These are phyloP conservation scores for Hypoxylon sp. DNA, from an alignment of 2,329 filamentous ascomycete genomes.

Conservation along the genomic window DNA sequence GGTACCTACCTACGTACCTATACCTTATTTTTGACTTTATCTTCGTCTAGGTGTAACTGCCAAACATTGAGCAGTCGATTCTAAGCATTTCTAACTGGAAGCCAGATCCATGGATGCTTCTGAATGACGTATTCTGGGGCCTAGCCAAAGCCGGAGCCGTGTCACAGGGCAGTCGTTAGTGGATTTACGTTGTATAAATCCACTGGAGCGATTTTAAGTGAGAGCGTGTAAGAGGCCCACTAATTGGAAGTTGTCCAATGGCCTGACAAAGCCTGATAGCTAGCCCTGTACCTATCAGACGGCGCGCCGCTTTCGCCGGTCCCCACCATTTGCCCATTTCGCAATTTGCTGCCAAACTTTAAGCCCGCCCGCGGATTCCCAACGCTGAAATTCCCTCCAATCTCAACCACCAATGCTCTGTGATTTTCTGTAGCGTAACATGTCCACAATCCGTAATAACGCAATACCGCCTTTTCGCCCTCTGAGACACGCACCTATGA, in stretches of 20 bases:
- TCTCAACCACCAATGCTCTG: constrained; percentile 31
- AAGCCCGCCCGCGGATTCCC: constrained; percentile 26
- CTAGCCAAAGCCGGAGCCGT: constrained; percentile 9
- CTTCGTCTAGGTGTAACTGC: neutral
- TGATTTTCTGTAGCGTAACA: constrained; percentile 36
- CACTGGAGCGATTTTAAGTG: constrained; percentile 1
- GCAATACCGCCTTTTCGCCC: constrained; percentile 38
- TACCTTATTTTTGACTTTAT: neutral
- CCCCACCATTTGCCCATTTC: constrained; percentile 38
- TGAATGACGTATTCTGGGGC: constrained; percentile 3
- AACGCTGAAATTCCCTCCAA: constrained; percentile 41
- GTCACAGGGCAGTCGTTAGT: constrained; percentile 16
- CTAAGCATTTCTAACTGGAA: neutral
- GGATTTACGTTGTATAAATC: constrained; percentile 3
- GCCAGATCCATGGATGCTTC: no score
- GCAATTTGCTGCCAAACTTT: constrained; percentile 33
- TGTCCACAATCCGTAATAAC: constrained; percentile 40
- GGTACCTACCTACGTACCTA: no score
- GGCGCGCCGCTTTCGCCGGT: constrained; percentile 36
- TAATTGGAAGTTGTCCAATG: constrained; percentile 6
- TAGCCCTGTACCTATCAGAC: no score
- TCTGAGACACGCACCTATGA: constrained; percentile 23
- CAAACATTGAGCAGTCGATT: neutral
- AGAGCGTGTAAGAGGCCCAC: neutral
- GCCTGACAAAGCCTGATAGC: constrained; percentile 22